Percentiles rank a stretch among this genome's conserved stretches.
phyloP scores from a whole-genome alignment of 352 stramenopile genomes.

The Phytophthora fragariaefolia region DNA sequence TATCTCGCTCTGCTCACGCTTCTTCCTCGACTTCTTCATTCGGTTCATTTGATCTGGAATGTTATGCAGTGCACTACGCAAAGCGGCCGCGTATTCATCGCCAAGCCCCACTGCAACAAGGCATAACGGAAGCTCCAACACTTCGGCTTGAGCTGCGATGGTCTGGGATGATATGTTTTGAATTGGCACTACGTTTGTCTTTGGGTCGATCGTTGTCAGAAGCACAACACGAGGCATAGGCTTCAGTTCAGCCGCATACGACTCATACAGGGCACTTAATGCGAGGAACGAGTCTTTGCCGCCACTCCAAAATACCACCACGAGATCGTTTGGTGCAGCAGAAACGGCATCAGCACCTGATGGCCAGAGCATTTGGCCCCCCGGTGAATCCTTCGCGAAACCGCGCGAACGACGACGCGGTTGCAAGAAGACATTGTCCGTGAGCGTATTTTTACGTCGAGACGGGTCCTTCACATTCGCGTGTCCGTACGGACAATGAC shows the following conservation, averaged over 20 bases:
- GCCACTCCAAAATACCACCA: constrained; percentile 90
- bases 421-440: constrained; percentile 44
- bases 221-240: constrained; percentile 70
- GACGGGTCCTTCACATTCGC: constrained; percentile 70
- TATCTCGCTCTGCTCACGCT: constrained; percentile 1
- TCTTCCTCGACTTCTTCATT: constrained; percentile 28
- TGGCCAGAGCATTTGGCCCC: constrained; percentile 47
- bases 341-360: constrained; percentile 7
- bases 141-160: constrained; percentile 76
- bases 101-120: constrained; percentile 67
- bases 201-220: constrained; percentile 88
- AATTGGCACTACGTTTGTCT: constrained; percentile 75
- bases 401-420: constrained; percentile 35
- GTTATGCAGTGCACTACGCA: constrained; percentile 38
- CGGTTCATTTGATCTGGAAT: constrained; percentile 28
- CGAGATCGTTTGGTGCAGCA: constrained; percentile 44
- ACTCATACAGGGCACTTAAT: constrained; percentile 50
- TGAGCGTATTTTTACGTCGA: constrained; percentile 47
- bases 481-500: constrained; percentile 91
- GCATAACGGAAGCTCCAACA: constrained; percentile 77
- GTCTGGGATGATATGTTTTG: constrained; percentile 81
- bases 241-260: constrained; percentile 39
- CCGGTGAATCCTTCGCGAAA: constrained; percentile 17
- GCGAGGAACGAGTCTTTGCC: constrained; percentile 92
- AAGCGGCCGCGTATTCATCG: constrained; percentile 36